Evolutionary conservation across 1,284 basidiomycete species (phyloP), one percentile per base, ranked within the genome.

Genomic region (Austropuccinia psidii): DNA sequence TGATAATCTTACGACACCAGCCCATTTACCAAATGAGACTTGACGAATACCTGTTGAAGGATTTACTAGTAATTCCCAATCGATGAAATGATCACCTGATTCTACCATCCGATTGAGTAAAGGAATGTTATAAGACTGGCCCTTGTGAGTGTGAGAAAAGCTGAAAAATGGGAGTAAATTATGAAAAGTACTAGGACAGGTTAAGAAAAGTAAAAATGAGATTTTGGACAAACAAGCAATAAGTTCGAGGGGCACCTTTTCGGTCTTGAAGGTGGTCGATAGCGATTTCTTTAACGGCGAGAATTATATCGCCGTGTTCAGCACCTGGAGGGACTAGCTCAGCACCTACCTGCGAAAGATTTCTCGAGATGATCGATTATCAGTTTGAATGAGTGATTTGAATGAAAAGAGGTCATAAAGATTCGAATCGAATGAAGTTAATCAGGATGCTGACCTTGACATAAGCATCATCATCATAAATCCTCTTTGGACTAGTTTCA

Each of bases 91-190:
- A 15, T 79, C 77, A 17, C 75, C 57, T 7, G 79, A 75, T 0
- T 77, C 72, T 7, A 79, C 77, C 33, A 91, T 81, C 80, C 90
- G 90, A 37, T 86, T 83, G 0, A 95, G 84, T 0, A 95, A 83
- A 0, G 87, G 86, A 77, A 88, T 89, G 78, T 95, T 95, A 82
- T 93, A 93, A 13, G 84, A 80, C 81, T 95, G 90, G 1, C 82
- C 83, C 81, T 95, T 95, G 77, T 87, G 87, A 0, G 91, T 93
- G 80, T 94, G 92, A 35, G 89, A 91, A 84, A 95, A 95, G 88
- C 92, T 91, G 29, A 52, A 13, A 74, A 93, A 81, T 76, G 90
- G 87, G 2, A 88, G 90, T 24, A 87, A 85, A 6, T 84, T 80
- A 11, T 81, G 76, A 43, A 76, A 78, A 54, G 73, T 77, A 31